Conservation (phyloP, 2,329 filamentous ascomycete species). For the Sarocladiaceae sp. region DNA sequence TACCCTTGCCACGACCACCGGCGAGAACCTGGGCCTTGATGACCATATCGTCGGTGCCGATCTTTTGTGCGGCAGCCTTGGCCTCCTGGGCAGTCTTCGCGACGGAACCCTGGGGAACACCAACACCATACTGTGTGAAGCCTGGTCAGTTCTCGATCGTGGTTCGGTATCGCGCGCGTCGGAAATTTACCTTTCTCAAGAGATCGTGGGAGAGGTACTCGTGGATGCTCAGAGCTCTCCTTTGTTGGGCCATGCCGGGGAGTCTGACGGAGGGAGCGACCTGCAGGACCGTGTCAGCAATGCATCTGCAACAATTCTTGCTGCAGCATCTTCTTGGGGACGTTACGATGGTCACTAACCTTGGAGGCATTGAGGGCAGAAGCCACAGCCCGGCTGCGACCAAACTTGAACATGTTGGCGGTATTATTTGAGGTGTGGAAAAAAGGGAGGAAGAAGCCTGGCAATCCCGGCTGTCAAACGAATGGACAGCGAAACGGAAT, state of each 20-base stretch:
- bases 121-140: slow-evolving; percentile 75
- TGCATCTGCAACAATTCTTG: neutral
- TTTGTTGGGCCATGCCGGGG: slow-evolving; percentile 70
- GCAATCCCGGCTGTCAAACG: too few relatives aligned
- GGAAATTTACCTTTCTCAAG: slow-evolving; percentile 60
- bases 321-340: neutral
- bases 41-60: slow-evolving; percentile 94
- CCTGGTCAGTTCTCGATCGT: slow-evolving; percentile 17
- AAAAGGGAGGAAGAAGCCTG: neutral
- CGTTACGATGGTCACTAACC: slow-evolving; percentile 44
- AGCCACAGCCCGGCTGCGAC: slow-evolving; percentile 75
- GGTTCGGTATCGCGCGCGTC: slow-evolving; percentile 16
- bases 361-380: slow-evolving; percentile 74
- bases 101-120: slow-evolving; percentile 85
- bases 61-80: slow-evolving; percentile 83
- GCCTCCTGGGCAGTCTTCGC: slow-evolving; percentile 82
- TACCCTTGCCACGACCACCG: slow-evolving; percentile 95
- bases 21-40: slow-evolving; percentile 99
- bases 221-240: slow-evolving; percentile 90
- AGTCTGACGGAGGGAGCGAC: slow-evolving; percentile 48
- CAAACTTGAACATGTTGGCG: slow-evolving; percentile 78
- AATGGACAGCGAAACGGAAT: too few relatives aligned
- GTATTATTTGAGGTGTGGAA: neutral
- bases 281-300: slow-evolving; percentile 16
- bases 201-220: slow-evolving; percentile 96